Conservation (phyloP, 2,329 filamentous ascomycete species). For the Tolypocladium paradoxum region DNA sequence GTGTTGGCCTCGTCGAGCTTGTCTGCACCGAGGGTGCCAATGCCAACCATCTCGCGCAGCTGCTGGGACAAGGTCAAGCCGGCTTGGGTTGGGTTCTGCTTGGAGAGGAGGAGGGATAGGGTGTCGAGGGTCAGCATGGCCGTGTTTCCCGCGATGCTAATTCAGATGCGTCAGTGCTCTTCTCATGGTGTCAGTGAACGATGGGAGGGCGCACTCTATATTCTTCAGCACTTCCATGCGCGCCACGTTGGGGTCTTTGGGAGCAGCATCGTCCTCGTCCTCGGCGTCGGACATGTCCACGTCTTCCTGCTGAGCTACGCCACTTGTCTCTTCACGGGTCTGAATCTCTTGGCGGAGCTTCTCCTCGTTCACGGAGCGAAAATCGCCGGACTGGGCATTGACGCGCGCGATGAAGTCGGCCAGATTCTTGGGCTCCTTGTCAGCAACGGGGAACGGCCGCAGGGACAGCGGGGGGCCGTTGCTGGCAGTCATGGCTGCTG, state of each 20-base stretch:
- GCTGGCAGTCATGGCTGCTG: slow-evolving; percentile 17
- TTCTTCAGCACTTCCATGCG: slow-evolving; percentile 46
- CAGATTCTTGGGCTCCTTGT: slow-evolving; percentile 50
- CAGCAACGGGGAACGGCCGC: slow-evolving; percentile 37
- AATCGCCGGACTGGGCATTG: slow-evolving; percentile 66
- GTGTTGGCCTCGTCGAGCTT: slow-evolving; percentile 51
- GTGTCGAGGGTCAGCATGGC: slow-evolving; percentile 68
- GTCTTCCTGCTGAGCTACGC: slow-evolving; percentile 33
- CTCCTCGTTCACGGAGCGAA: slow-evolving; percentile 68
- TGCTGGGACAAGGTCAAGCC: slow-evolving; percentile 58
- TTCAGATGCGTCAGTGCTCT: background rate
- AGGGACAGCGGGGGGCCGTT: slow-evolving; percentile 25
- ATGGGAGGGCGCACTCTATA: slow-evolving; percentile 30
- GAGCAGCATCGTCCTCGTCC: slow-evolving; percentile 32
- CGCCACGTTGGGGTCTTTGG: slow-evolving; percentile 35
- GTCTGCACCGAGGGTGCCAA: slow-evolving; percentile 63
- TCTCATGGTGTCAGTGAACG: background rate
- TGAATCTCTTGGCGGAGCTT: slow-evolving; percentile 60
- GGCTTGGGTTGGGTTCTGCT: slow-evolving; percentile 62
- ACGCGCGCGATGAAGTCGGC: slow-evolving; percentile 69
- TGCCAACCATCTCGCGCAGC: slow-evolving; percentile 60
- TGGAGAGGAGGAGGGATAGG: slow-evolving; percentile 73
- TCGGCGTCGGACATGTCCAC: slow-evolving; percentile 36
- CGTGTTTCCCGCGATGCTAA: slow-evolving; percentile 35
- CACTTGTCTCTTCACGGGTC: slow-evolving; percentile 28